phyloP scores from a whole-genome alignment of 257 asterid species.

The Solanum corneliomulleri region DNA sequence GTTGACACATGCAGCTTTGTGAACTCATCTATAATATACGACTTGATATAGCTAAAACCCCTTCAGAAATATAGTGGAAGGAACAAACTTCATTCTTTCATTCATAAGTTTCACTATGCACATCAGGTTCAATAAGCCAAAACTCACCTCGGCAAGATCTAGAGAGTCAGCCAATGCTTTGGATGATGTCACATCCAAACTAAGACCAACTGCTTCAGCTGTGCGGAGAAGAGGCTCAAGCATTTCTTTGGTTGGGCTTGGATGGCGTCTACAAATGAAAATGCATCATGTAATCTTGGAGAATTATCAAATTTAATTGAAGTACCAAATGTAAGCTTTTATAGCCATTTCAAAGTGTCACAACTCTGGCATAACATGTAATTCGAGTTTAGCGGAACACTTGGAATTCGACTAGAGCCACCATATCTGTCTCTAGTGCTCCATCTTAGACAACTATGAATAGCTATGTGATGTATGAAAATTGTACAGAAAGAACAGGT shows the following conservation, averaged over 20 bases:
- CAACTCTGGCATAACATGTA: not conserved
- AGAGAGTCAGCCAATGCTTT: constrained; percentile 97
- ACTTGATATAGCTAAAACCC: not conserved
- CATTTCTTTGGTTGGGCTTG: constrained; percentile 95
- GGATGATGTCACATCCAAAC: constrained; percentile 83
- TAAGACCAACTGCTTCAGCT: constrained; percentile 83
- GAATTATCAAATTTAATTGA: not conserved
- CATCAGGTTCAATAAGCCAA: constrained; percentile 6
- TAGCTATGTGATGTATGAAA: not conserved
- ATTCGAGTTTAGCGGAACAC: not conserved
- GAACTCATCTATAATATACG: not conserved
- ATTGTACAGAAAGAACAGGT: not conserved
- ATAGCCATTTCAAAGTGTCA: not conserved
- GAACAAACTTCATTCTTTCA: not conserved
- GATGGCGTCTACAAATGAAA: constrained; percentile 76
- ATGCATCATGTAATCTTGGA: not conserved
- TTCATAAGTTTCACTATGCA: not conserved
- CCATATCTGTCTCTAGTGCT: not conserved
- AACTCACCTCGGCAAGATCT: constrained; percentile 87
- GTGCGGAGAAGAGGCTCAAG: constrained; percentile 89
- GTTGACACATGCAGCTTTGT: not conserved
- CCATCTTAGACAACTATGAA: not conserved
- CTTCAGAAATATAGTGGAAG: not conserved
- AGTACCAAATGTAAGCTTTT: not conserved
- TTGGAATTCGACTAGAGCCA: not conserved